Evolutionary conservation across 2,329 filamentous ascomycete species (phyloP), one percentile per base, ranked within the genome.

Genomic region (Ceratocystis albifundus): DNA sequence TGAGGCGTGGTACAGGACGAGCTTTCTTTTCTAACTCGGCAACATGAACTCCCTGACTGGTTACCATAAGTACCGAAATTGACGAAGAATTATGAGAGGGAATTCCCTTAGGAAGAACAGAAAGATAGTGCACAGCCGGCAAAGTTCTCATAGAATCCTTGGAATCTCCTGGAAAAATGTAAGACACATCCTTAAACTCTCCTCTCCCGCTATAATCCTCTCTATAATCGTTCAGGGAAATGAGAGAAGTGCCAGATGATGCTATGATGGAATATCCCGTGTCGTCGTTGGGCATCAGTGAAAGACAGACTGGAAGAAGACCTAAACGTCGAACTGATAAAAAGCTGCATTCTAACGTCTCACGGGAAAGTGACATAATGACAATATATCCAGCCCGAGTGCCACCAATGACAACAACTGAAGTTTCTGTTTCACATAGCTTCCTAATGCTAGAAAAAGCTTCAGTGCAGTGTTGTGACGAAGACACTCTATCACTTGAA

Each of bases 361-460:
- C 15, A n/a, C 20, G 55, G 5, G 62, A 36, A 20, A 68, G 50
- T 2, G 61, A 32, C 30, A 81, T 65, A 0, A 75, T 80, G 32
- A 82, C 71, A 1, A 84, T 71, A 45, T 81, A 77, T 1, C 83
- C 83, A 66, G 79, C 80, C 64, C 81, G 77, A 30, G 80, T 83
- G 7, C 82, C 82, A 7, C 77, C 71, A 3, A 79, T 71, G 1
- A 83, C 63, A 15, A 75, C 71, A 0, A 73, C 70, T 5, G 70
- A 71, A 12, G 71, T 68, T 1, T 64, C 53, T 2, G 68, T 69
- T 64, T 75, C 72, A 1, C 71, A 70, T 6, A 77, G 70, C 50
- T 71, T 68, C 36, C 75, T 74, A 45, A 83, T 75, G 65, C 78
- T 82, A 7, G 78, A 82, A 22, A 82, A 72, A 1, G 80, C 74